Evolutionary conservation across 2,329 filamentous ascomycete species (phyloP), one percentile per base, ranked within the genome.

Genomic region (Fusarium sp.): DNA sequence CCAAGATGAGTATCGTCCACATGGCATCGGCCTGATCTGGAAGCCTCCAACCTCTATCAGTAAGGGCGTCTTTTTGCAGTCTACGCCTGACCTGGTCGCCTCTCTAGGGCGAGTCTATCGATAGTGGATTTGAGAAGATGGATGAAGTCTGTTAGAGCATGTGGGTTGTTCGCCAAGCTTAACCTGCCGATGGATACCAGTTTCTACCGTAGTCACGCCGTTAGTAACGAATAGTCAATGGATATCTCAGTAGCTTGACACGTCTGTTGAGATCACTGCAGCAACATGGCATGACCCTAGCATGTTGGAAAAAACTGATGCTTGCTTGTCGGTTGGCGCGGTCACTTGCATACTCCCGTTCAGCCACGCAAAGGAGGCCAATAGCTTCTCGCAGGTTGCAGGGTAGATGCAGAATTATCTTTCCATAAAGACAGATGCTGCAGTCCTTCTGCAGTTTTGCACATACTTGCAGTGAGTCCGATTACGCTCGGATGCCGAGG

Each of bases 261-360:
- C 61, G 61, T 59, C 36, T 65, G 42, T 30, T 50, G 36, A 59
- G 16, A 66, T 72, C 65, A 73, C 71, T 71, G 73, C 73, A 77
- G 73, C 67, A 59, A 56, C 69, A 73, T 77, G 73, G 65, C 61
- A 60, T 77, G 73, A 77, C 66, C 36, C 61, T 56, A 42, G 61
- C 50, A 57, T 61, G 26, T 55, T 65, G 26, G 26, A 44, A 47
- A 22, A 54, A 45, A 31, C 55, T 62, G 53, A 61, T 68, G 55
- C 62, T 59, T 64, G 54, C 45, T 55, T 48, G 31, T 62, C 65
- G 65, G 62, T 47, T 75, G 60, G 61, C 57, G 55, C 55, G 47
- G 70, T 70, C 63, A 71, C 67, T 69, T 63, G 70, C 70, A 75
- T 55, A 38, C 30, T 66, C 51, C 56, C 61, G 57, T 65, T 44